Conservation (phyloP, 2,329 filamentous ascomycete species). For the Acrodontium crateriforme region DNA sequence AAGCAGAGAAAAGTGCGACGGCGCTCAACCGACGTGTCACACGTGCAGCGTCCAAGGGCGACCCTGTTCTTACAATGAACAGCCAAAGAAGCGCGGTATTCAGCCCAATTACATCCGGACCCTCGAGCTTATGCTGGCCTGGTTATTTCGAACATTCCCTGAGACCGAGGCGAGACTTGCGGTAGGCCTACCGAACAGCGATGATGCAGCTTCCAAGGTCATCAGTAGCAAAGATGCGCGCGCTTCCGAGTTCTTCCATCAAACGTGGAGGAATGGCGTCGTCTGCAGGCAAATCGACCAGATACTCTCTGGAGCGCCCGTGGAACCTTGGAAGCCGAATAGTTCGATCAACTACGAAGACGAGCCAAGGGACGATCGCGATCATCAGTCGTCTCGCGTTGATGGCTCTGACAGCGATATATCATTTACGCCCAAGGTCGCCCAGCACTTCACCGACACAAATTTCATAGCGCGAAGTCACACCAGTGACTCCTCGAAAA, state of each 20-base stretch:
- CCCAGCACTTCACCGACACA: too few relatives aligned
- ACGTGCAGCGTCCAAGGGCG: conserved; percentile 51
- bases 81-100: conserved; percentile 62
- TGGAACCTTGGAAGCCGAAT: conserved; percentile 10
- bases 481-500: background rate
- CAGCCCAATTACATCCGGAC: conserved; percentile 69
- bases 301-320: conserved; percentile 36
- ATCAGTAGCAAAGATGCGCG: conserved; percentile 39
- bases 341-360: too few relatives aligned
- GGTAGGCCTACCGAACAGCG: conserved; percentile 34
- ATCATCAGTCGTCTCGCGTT: background rate
- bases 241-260: conserved; percentile 44
- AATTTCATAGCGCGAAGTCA: background rate
- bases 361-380: too few relatives aligned
- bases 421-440: too few relatives aligned
- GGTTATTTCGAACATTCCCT: conserved; percentile 49
- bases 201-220: conserved; percentile 26
- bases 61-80: conserved; percentile 56
- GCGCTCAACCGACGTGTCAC: conserved; percentile 50
- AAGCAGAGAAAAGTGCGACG: conserved; percentile 57
- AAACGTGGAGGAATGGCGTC: conserved; percentile 47
- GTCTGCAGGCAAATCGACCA: conserved; percentile 50
- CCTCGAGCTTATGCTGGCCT: conserved; percentile 54
- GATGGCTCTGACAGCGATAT: background rate
- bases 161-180: conserved; percentile 46